Percentiles rank a stretch among this genome's conserved stretches.
Evolutionary conservation across 805 yeast species (phyloP).

Genomic region (Nakazawaea populi): DNA sequence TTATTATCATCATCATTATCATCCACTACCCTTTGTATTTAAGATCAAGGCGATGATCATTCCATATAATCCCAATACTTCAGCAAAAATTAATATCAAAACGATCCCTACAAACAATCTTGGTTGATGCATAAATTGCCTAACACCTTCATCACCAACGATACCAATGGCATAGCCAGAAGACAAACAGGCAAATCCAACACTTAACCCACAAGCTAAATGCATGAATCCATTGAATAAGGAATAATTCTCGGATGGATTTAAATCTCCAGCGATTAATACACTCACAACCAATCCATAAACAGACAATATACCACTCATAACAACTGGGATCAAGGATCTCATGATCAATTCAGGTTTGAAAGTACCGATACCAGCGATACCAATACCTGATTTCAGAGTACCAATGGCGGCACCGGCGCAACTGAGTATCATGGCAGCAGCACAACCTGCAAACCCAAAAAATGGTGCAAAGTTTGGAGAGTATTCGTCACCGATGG

Average conservation of each 20-base stretch:
- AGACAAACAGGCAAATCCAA: conserved; percentile 94
- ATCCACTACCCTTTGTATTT: conserved; percentile 81
- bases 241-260: conserved; percentile 75
- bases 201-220: conserved; percentile 90
- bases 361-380: conserved; percentile 95
- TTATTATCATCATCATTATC: conserved; percentile 4
- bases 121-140: conserved; percentile 98
- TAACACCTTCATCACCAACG: conserved; percentile 99
- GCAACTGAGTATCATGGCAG: conserved; percentile 85
- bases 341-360: conserved; percentile 96
- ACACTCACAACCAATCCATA: conserved; percentile 97
- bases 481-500: conserved; percentile 51
- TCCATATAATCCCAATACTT: conserved; percentile 96
- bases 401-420: conserved; percentile 99
- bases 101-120: conserved; percentile 98
- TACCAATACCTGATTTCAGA: conserved; percentile 97
- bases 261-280: conserved; percentile 83
- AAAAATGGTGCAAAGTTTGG: conserved; percentile 96
- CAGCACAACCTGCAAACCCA: conserved; percentile 96
- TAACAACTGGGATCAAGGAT: conserved; percentile 92
- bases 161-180: conserved; percentile 98
- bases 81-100: conserved; percentile 96
- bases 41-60: conserved; percentile 92
- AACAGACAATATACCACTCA: conserved; percentile 96
- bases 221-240: conserved; percentile 98